Evolutionary conservation across 2,329 filamentous ascomycete species (phyloP).

Genomic region (Falciphora oryzae): DNA sequence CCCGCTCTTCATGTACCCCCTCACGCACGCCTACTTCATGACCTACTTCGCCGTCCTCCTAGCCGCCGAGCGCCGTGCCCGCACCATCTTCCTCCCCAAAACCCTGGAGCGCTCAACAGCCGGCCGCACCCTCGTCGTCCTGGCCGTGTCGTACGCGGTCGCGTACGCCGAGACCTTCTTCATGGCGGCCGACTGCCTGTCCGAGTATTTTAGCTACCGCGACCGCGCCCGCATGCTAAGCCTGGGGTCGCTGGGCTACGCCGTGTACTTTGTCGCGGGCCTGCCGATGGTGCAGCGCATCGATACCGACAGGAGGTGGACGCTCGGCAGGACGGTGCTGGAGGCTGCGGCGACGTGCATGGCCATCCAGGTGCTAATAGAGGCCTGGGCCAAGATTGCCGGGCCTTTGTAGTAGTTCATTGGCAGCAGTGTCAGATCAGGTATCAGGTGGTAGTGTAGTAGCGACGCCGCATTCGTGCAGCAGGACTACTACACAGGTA

Average conservation of each 20-base stretch:
- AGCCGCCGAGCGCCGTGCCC: slow-evolving; percentile 2
- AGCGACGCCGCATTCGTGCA: no score
- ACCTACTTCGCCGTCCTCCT: slow-evolving; percentile 11
- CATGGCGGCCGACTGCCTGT: slow-evolving; percentile 13
- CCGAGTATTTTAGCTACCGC: slow-evolving; percentile 13
- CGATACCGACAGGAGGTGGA: slow-evolving; percentile 10
- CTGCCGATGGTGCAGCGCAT: slow-evolving; percentile 15
- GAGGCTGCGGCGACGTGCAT: slow-evolving; percentile 14
- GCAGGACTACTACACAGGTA: no score
- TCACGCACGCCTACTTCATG: slow-evolving; percentile 17
- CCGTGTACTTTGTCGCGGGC: slow-evolving; percentile 15
- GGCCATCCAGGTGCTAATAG: slow-evolving; percentile 13
- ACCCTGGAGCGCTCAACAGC: not conserved
- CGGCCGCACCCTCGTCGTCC: not conserved
- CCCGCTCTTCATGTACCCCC: slow-evolving; percentile 16
- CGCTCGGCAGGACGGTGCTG: slow-evolving; percentile 9
- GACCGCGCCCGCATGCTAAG: slow-evolving; percentile 13
- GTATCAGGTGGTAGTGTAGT: no score
- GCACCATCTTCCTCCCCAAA: not conserved
- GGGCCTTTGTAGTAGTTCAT: slow-evolving; percentile 9
- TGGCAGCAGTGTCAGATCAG: no score
- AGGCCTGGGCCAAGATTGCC: slow-evolving; percentile 14
- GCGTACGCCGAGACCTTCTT: slow-evolving; percentile 16
- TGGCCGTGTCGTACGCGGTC: slow-evolving; percentile 12
- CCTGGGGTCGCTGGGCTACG: slow-evolving; percentile 16